A percentile compares a stretch with the other conserved stretches of the same genome.
Conservation (phyloP, 352 stramenopile species). For the Phytophthora syringae region DNA sequence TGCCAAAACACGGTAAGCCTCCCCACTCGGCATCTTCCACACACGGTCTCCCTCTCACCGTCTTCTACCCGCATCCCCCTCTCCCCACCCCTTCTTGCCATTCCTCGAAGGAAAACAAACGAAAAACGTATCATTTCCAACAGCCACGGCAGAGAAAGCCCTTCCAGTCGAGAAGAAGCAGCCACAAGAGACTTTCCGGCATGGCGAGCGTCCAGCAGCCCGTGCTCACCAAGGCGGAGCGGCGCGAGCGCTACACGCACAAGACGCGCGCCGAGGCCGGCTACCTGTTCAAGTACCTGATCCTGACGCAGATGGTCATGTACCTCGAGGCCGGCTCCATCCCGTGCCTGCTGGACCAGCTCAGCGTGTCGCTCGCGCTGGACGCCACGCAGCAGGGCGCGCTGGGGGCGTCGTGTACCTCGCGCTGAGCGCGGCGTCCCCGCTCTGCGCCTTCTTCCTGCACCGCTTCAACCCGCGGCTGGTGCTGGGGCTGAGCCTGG, state of each 20-base stretch:
- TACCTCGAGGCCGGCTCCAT: constrained; percentile 87
- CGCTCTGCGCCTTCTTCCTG: constrained; percentile 80
- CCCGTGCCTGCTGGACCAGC: constrained; percentile 79
- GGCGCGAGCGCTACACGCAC: constrained; percentile 74
- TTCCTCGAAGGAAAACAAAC: no score
- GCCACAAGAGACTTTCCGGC: not conserved
- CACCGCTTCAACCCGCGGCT: constrained; percentile 70
- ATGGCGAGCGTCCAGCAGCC: not conserved
- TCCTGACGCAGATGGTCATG: constrained; percentile 83
- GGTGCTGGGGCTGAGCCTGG: constrained; percentile 73
- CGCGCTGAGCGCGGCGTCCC: constrained; percentile 71
- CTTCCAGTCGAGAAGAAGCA: not conserved
- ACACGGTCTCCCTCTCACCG: no score
- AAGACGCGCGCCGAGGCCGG: constrained; percentile 73
- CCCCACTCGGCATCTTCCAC: no score
- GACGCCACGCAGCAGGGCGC: constrained; percentile 78
- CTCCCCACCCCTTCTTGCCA: no score
- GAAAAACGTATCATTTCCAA: no score
- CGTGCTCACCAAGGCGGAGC: constrained; percentile 60
- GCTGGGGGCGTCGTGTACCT: constrained; percentile 85
- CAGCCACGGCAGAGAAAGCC: not conserved
- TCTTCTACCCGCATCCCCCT: no score
- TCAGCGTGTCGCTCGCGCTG: constrained; percentile 75
- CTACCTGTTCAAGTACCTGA: constrained; percentile 90
- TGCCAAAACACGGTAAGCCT: no score